Base-by-base conservation (phyloP, 352 stramenopile species). In the Pythium pyrilobum region DNA sequence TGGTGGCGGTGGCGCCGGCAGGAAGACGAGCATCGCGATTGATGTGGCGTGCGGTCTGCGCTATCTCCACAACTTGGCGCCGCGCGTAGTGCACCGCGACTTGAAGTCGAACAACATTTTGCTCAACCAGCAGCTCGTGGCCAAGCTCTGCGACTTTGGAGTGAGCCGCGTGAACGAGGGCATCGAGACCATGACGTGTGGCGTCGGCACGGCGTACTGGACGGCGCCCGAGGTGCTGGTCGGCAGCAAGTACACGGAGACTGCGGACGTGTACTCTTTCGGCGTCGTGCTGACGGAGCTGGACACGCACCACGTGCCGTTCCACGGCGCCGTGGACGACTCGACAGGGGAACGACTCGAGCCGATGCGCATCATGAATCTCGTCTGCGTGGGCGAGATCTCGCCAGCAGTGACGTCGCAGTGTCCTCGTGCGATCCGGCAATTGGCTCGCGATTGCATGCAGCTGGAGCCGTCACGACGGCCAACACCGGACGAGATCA, bases 91-190 rank as follows among this genome's bases (percentile, higher is more conserved):
- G 10, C 65, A 73, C 24, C 65, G 65, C 1, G 55, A 69, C 33
- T 50, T 73, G 42, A 73, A 70, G 28, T 68, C 65, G 5, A 47
- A 61, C 23, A 69, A 69, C 25, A 53, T 73, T 24, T 36, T 67
- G 33, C 46, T 79, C 4, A 64, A 32, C 16, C 36, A 63, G 8
- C 51, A 55, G 11, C 50, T 67, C n/a, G 49, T 65, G n/a, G 62
- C 63, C 36, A 74, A 77, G 28, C 44, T 80, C 18, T 64, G 67
- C 28, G 71, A 75, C n/a, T 80, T 80, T 27, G 71, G 71, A 13
- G 55, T 67, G n/a, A 65, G 56, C n/a, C 65, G 65, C 16, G 32
- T 56, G 31, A 53, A 58, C 25, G 41, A 50, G 23, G 44, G 39
- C 28, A 33, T 45, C 12, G 52, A 56, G 37, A 64, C 41, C 7